These are phyloP conservation scores for Cyberlindnera meyerae DNA, from an alignment of 805 yeast genomes.

Conservation along the genomic window DNA sequence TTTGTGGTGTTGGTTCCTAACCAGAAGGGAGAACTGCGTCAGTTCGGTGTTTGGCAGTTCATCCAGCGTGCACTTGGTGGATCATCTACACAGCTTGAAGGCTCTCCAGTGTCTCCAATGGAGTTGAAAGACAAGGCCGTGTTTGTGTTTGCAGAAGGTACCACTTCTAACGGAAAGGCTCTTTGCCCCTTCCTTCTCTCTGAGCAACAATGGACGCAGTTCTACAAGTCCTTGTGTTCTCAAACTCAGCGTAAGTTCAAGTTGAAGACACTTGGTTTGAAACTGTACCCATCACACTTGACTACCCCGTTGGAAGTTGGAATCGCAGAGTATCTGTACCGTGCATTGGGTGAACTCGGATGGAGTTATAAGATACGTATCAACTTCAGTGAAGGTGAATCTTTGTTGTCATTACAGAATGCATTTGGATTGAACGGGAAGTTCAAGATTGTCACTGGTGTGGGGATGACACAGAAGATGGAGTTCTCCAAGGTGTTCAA, in stretches of 20 bases:
- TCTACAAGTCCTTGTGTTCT: constrained; percentile 9
- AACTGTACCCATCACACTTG: constrained; percentile 26
- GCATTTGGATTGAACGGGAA: constrained; percentile 42
- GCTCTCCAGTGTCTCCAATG: neutral
- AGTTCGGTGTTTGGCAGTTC: constrained; percentile 28
- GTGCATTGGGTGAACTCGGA: constrained; percentile 19
- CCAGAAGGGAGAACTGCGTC: constrained; percentile 26
- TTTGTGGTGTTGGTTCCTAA: constrained; percentile 34
- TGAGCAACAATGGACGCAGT: constrained; percentile 18
- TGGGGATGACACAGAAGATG: constrained; percentile 39
- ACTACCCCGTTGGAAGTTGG: constrained; percentile 29
- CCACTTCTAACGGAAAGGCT: constrained; percentile 79
- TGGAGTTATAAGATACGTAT: constrained; percentile 25
- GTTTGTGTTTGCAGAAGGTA: constrained; percentile 71
- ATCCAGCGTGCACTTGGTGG: constrained; percentile 19
- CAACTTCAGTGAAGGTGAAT: constrained; percentile 18
- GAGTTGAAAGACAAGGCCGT: constrained; percentile 38
- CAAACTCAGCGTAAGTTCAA: constrained; percentile 3
- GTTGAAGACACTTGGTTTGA: constrained; percentile 26
- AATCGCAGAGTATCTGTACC: constrained; percentile 15
- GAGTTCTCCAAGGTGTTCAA: constrained; percentile 36
- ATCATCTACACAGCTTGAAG: constrained; percentile 17
- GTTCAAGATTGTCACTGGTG: constrained; percentile 39
- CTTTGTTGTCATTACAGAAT: constrained; percentile 26
- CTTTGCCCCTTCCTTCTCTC: constrained; percentile 50